Base-by-base conservation (phyloP, 2,329 filamentous ascomycete species). In the Penicillium sp. region DNA sequence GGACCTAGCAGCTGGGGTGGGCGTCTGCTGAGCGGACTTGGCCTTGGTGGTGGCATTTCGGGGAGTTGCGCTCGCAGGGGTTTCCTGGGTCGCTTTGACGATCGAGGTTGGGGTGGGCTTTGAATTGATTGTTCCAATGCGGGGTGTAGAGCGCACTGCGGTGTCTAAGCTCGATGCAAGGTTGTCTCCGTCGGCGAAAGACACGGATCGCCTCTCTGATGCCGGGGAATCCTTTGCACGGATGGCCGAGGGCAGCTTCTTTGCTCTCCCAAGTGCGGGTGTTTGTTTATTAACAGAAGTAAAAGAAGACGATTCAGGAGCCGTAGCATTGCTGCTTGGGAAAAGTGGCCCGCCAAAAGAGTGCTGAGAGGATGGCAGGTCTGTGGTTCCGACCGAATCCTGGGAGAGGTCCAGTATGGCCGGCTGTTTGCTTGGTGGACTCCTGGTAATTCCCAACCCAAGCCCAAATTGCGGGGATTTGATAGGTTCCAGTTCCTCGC, bases 361-460 rank as follows among this genome's bases (percentile, higher is more conserved):
- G 8, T 26, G 1, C 34, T 39, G 41, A 11, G 41, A 23, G 27
- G 42, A 39, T 18, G 39, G 26, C 29, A 23, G n/a, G n/a, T 35
- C 23, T 14, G 23, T 11, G n/a, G 23, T 27, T 27, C 14, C 14
- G 19, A 27, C 4, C 2, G 40, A 29, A 19, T 52, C 42, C 13
- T 52, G 42, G 7, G 42, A 39, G n/a, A 27, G 1, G 11, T 34
- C n/a, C 11, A 29, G 7, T 4, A 44, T 30, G 3, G 14, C 29
- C 2, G 45, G 42, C 19, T 56, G 47, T 23, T 63, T 67, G 41
- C 57, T 57, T n/a, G 61, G 53, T 23, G 66, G 64, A 38, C 63
- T 70, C 43, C 43, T 58, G 10, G 68, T 68, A 14, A 70, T 68
- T 4, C 66, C 68, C 23, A 70, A 48, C 3, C 64, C 68, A 16